Conservation (phyloP, 1,284 basidiomycete species). For the Flammula alnicola region DNA sequence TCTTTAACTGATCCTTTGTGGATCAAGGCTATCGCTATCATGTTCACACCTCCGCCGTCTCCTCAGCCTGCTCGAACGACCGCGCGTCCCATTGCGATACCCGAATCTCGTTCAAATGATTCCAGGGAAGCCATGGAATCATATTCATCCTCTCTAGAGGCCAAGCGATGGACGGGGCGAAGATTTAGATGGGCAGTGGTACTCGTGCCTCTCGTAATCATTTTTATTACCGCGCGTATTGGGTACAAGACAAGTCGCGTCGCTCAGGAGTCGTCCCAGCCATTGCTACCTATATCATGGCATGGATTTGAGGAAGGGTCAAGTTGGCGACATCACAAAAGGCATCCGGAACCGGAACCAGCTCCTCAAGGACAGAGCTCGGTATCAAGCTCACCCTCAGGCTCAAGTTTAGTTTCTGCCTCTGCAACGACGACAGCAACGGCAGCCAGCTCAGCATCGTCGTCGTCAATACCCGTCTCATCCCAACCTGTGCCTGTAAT, state of each 20-base stretch:
- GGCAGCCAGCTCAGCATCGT: slow-evolving; percentile 11
- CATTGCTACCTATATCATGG: slow-evolving; percentile 27
- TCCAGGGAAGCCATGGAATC: slow-evolving; percentile 4
- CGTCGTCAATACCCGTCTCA: slow-evolving; percentile 5
- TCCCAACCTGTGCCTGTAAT: slow-evolving; percentile 43
- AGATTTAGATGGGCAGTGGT: slow-evolving; percentile 54
- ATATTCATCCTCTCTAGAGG: slow-evolving; percentile 10
- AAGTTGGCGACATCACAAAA: slow-evolving; percentile 47
- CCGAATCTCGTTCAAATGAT: slow-evolving; percentile 7
- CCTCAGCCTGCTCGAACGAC: slow-evolving; percentile 47
- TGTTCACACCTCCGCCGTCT: slow-evolving; percentile 37
- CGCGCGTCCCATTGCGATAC: slow-evolving; percentile 6
- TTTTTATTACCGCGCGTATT: slow-evolving; percentile 57
- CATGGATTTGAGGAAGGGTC: slow-evolving; percentile 27
- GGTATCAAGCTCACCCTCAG: not conserved
- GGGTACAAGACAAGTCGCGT: slow-evolving; percentile 53
- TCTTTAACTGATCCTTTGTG: slow-evolving; percentile 17
- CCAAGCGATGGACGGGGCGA: slow-evolving; percentile 47
- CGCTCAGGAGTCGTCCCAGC: slow-evolving; percentile 47
- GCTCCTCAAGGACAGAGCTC: no score
- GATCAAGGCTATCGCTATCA: slow-evolving; percentile 9
- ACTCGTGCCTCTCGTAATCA: slow-evolving; percentile 55
- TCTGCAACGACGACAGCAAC: slow-evolving; percentile 3
- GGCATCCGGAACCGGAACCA: slow-evolving; percentile 40
- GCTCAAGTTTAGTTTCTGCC: not conserved